Conservation (phyloP, 225 moss, liverwort and hornwort genomes). For the Neckera pumila region DNA sequence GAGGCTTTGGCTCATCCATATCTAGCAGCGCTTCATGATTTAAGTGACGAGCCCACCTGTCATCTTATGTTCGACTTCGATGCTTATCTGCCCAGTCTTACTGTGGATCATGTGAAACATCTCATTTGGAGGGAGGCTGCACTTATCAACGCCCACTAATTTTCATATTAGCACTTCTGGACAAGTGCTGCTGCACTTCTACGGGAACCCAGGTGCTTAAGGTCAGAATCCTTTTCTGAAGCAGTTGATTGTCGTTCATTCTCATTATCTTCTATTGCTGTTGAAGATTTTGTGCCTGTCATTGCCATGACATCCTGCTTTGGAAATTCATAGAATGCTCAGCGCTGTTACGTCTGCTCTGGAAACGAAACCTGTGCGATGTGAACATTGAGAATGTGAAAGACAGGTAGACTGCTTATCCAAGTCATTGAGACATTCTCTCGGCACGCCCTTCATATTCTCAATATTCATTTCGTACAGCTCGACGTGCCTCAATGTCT, state of each 20-base stretch:
- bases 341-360: background rate
- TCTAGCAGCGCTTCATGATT: slow-evolving; percentile 41
- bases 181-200: background rate
- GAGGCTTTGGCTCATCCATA: slow-evolving; percentile 61
- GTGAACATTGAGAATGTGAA: background rate
- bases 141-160: slow-evolving; percentile 22
- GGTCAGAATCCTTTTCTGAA: slow-evolving; percentile 2
- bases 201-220: background rate
- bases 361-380: background rate
- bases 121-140: slow-evolving; percentile 62
- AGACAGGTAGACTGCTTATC: background rate
- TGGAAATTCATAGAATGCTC: background rate
- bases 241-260: background rate
- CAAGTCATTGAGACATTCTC: background rate
- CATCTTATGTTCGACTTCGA: slow-evolving; percentile 54
- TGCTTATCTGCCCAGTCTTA: slow-evolving; percentile 43
- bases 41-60: slow-evolving; percentile 43
- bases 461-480: background rate
- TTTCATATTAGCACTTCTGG: background rate
- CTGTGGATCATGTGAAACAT: slow-evolving; percentile 52
- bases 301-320: background rate
- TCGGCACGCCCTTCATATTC: background rate
- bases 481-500: background rate
- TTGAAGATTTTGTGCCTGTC: background rate
- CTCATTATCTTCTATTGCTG: background rate